A percentile compares a stretch with the other conserved stretches of the same genome.
These are phyloP conservation scores for Paraphaeosphaeria minitans DNA, from an alignment of 2,329 filamentous ascomycete genomes.

Conservation along the genomic window DNA sequence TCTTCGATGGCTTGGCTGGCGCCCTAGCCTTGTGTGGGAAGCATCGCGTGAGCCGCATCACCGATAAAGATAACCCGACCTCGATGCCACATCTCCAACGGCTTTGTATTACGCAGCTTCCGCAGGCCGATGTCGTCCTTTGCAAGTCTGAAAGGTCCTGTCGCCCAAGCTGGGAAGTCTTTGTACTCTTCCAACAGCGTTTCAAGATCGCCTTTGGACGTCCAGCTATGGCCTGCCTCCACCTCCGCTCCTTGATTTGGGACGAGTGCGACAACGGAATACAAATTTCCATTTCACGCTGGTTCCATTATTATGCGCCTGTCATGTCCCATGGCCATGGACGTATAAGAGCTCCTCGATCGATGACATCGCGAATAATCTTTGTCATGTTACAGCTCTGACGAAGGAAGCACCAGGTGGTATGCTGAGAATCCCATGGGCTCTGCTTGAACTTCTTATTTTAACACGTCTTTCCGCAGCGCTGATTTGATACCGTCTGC, in stretches of 20 bases:
- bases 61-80: not conserved
- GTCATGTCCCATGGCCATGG: constrained; percentile 54
- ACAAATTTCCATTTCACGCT: constrained; percentile 48
- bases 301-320: constrained; percentile 55
- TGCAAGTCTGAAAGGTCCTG: constrained; percentile 37
- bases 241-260: constrained; percentile 52
- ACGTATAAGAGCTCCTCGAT: constrained; percentile 50
- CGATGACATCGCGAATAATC: constrained; percentile 36
- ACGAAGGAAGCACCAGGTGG: constrained; percentile 41
- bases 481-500: constrained; percentile 57
- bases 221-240: constrained; percentile 49
- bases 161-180: constrained; percentile 51
- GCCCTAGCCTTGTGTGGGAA: not conserved
- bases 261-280: constrained; percentile 53
- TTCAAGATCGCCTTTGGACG: constrained; percentile 42
- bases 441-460: constrained; percentile 24
- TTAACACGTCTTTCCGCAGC: constrained; percentile 29
- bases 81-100: constrained; percentile 26
- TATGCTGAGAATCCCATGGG: constrained; percentile 50
- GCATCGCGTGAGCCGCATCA: constrained; percentile 2
- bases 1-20: constrained; percentile 5
- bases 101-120: constrained; percentile 54
- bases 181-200: constrained; percentile 49
- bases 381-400: constrained; percentile 24
- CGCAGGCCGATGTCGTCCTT: constrained; percentile 48